Conservation (phyloP, 495 filamentous ascomycete species). For the Articulospora tetracladia region DNA sequence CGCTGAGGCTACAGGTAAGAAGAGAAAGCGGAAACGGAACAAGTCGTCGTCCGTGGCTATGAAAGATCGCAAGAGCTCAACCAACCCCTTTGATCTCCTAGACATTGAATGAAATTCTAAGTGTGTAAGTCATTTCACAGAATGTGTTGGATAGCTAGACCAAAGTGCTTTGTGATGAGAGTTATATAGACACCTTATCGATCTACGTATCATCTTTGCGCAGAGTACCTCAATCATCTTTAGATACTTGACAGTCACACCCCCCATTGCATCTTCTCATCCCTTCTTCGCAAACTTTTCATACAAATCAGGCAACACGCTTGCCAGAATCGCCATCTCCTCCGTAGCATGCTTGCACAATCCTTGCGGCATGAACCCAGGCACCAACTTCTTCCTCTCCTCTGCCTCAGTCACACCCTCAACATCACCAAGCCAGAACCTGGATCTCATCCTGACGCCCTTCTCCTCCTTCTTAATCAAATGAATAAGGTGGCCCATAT, state of each 20-base stretch:
- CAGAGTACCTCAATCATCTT: too few species aligned
- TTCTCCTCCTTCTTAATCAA: conserved; percentile 8
- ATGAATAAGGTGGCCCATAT: conserved; percentile 4
- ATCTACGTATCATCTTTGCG: too few species aligned
- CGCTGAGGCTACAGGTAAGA: neutral
- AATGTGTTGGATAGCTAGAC: too few species aligned
- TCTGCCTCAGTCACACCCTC: neutral
- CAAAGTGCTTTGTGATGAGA: too few species aligned
- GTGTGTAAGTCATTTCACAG: too few species aligned
- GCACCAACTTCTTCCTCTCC: neutral
- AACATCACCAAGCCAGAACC: conserved; percentile 5
- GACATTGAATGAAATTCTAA: conserved; percentile 3
- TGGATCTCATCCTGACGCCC: conserved; percentile 1
- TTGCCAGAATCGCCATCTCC: conserved; percentile 6
- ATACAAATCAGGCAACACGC: conserved; percentile 3
- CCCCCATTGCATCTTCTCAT: neutral
- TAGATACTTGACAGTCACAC: too few species aligned
- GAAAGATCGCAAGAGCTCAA: neutral
- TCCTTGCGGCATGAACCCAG: neutral
- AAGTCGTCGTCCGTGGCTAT: neutral
- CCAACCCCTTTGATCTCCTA: conserved; percentile 8
- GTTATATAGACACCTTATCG: too few species aligned
- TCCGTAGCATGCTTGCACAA: conserved; percentile 5
- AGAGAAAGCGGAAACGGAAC: neutral
- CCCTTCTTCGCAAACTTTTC: conserved; percentile 4